Evolutionary conservation across 805 yeast genomes (phyloP), one percentile per base, ranked within the genome.

Genomic region (Candida lessepsii): DNA sequence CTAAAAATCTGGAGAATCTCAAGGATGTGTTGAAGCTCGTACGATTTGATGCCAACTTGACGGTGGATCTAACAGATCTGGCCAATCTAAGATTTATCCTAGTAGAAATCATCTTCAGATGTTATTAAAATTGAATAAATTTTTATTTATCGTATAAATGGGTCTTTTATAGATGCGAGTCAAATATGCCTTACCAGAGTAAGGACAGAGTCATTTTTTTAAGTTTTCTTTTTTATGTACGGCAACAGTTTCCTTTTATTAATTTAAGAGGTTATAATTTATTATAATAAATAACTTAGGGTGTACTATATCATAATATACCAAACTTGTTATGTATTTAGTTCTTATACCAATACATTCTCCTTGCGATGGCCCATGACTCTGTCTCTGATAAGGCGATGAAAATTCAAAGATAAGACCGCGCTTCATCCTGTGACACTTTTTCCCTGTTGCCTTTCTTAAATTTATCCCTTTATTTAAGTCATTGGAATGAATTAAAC

Each of bases 101-200:
- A 10, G 35, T 21, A 13, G 16, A 9, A 14, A 32, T 32, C 35
- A 32, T 32, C 16, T 20, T 30, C 16, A 30, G 24, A 30, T 28
- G 30, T 28, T 28, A 28, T 28, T 9, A 8, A 28, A 28, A 15
- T 14, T 14, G 7, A 28, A 13, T 13, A 28, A 7, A 13, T 28
- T 28, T 8, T 24, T 24, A 8, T 10, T 9, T 4, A 24, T 29
- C 31, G 31, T 29, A 21, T 31, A 9, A 19, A 31, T 20, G 26
- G 35, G 26, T 31, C 9, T 31, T 31, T 31, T 31, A 31, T 31
- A 20, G 9, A 7, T 4, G 23, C 9, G 35, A 31, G 35, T 31
- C 35, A 31, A 9, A 17, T n/a, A n/a, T 3, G 31, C 13, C 17
- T 16, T 13, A 17, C 4, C 31, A 20, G 35, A 31, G 35, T 31